Evolutionary conservation across 495 filamentous ascomycete genomes (phyloP), one percentile per base, ranked within the genome.

Genomic region (Lindgomyces ingoldianus): DNA sequence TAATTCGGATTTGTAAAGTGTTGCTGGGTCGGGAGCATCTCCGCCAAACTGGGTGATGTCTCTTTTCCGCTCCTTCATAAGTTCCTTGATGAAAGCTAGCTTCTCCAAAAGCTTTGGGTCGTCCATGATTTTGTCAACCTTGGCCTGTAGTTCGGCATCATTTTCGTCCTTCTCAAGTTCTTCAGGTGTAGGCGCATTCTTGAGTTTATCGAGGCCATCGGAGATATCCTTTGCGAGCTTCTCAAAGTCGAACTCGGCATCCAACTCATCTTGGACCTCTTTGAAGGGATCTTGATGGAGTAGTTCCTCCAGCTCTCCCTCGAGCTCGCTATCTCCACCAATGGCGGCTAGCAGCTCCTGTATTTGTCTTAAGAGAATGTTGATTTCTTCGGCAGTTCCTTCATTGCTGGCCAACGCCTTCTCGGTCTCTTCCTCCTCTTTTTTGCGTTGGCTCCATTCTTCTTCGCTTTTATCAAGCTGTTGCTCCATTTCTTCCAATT

Each of bases 51-150:
- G 19, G 33, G 49, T 48, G 29, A 33, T 26, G 53, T 33, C 6
- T 1, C 16, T 30, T n/a, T 59, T 29, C 21, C 3, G 19, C 10
- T 49, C 24, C 16, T 50, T 39, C 19, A 65, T 45, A 1, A 46
- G 29, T 4, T 49, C 2, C 26, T 41, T 46, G 42, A 63, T 59
- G 36, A 55, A 39, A 3, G 44, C 22, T 0, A 68, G 59, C 47
- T 63, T 68, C 25, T 68, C 58, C 21, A 68, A 41, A 3, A 68
- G 53, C 9, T 48, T 21, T 24, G 65, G 65, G 45, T 68, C 65
- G 6, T 62, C 49, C 48, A 68, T 60, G 30, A 68, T 68, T 45
- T 55, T 57, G 25, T 68, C 59, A 36, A 63, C 59, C 45, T 58
- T 46, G 29, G 65, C 65, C 46, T 58, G 16, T 30, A 59, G 51